Evolutionary conservation across 148 eudicot genomes (phyloP), one percentile per base, ranked within the genome.

Genomic region (Euryodendron excelsum): DNA sequence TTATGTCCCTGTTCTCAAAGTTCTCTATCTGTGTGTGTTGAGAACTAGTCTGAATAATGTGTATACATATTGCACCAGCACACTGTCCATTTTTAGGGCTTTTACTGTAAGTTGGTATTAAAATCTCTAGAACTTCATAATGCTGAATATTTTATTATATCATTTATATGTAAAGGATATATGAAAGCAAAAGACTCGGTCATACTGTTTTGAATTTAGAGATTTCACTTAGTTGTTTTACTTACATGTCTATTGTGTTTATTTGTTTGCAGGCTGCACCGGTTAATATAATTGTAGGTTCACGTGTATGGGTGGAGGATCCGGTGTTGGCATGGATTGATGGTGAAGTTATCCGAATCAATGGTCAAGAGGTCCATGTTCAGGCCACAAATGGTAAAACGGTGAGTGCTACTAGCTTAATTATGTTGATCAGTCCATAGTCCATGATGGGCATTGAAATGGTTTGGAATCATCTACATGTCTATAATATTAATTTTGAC

Each of bases 221-320:
- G 53, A 59, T 0, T 72, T 33, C 41, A 27, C 21, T 64, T 27
- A 45, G 30, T 75, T 73, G 69, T 66, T 62, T 47, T 56, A 44
- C 70, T 75, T 64, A 21, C 52, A 65, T 73, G n/a, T 67, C 65
- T 59, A 39, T 60, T n/a, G n/a, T n/a, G 12, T 61, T 41, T 72
- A 52, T 61, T 61, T 37, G 33, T 81, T 79, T 87, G 84, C 90
- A 96, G 99, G 97, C 92, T 36, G 89, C 97, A 61, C 80, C 88
- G 23, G 98, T 89, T 70, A 93, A 89, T 77, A 90, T 96, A 78
- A 90, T 89, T 85, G 95, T 96, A 60, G 99, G 98, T 52, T 93
- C 99, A 63, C 97, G 88, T 79, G 97, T 96, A 31, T 96, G 99
- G 99, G 88, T 89, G 53, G 99, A 96, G 83, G 99, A 96, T 88